These are phyloP conservation scores for Bertia moriformis DNA, from an alignment of 2,329 filamentous ascomycete species.

Conservation along the genomic window DNA sequence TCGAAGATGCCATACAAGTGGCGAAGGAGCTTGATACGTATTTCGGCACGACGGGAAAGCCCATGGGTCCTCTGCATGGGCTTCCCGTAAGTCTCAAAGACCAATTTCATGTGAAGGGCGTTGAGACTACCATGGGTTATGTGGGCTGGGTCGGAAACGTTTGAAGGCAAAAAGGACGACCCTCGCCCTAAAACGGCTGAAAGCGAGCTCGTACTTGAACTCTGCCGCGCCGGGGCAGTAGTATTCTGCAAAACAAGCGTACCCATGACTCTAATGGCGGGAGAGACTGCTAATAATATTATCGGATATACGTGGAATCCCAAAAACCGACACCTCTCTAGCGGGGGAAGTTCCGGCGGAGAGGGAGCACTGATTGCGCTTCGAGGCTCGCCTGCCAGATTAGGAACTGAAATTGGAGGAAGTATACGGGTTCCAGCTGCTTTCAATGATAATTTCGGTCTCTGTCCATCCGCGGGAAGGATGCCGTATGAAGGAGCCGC, in stretches of 20 bases:
- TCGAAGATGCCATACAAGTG: slow-evolving; percentile 13
- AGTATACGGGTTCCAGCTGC: slow-evolving; percentile 5
- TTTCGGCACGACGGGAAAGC: slow-evolving; percentile 11
- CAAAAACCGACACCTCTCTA: slow-evolving; percentile 4
- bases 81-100: slow-evolving; percentile 34
- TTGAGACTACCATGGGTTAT: slow-evolving; percentile 17
- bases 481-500: neutral
- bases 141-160: slow-evolving; percentile 6
- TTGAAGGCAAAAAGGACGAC: slow-evolving; percentile 2
- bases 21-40: slow-evolving; percentile 16
- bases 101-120: slow-evolving; percentile 26
- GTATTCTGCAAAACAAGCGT: slow-evolving; percentile 4
- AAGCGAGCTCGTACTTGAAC: slow-evolving; percentile 1
- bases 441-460: slow-evolving; percentile 4
- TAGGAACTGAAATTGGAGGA: slow-evolving; percentile 5
- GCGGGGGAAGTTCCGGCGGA: slow-evolving; percentile 6
- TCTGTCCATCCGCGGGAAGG: slow-evolving; percentile 4
- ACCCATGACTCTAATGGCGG: slow-evolving; percentile 1
- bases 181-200: neutral
- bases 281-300: slow-evolving; percentile 7
- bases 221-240: slow-evolving; percentile 2
- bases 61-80: slow-evolving; percentile 20
- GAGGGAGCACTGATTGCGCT: slow-evolving; percentile 6
- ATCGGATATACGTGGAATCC: slow-evolving; percentile 5
- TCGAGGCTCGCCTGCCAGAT: slow-evolving; percentile 3